Evolutionary conservation across 2,329 filamentous ascomycete species (phyloP), one percentile per base, ranked within the genome.

Genomic region (Ascochyta lentis): DNA sequence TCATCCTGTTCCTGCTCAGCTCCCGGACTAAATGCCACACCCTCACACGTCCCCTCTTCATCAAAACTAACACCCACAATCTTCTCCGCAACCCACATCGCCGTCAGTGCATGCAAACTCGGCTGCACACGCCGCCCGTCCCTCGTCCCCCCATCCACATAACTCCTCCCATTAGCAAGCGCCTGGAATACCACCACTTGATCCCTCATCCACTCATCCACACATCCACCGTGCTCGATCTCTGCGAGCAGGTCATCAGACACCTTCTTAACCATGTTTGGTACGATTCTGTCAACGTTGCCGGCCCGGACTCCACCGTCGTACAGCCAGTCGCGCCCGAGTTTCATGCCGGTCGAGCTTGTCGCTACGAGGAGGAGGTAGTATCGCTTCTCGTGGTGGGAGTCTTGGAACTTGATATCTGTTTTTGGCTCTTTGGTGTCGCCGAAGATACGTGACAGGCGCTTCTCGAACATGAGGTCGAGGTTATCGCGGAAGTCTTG

Each of bases 141-240:
- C 23, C 55, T 62, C 55, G 23, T 58, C 3, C 70, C 66, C n/a
- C 65, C 68, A 58, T 67, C 68, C 0, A 81, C 73, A 0, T 45
- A 42, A 57, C 76, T 78, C 34, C 27, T 63, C 0, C 81, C 81
- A 8, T 72, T 61, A 4, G 83, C 82, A 19, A 88, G 69, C 15
- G 82, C 82, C 64, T 86, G 83, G 54, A 85, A 87, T 0, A 87
- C 77, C 1, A 86, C 81, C 24, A 87, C 60, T 63, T 87, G 85
- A 68, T 87, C 85, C 39, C 82, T 74, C 79, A 85, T 78, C 58
- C 79, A 77, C 64, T 80, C 77, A 61, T 87, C 85, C 4, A 86
- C 79, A 60, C 78, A 82, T 0, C 81, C 79, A 0, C 73, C 76
- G 54, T 79, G 74, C 12, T 71, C 66, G 40, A 84, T 69, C 54